phyloP scores from a whole-genome alignment of 2,329 filamentous ascomycete species.

The Fusarium sp. region DNA sequence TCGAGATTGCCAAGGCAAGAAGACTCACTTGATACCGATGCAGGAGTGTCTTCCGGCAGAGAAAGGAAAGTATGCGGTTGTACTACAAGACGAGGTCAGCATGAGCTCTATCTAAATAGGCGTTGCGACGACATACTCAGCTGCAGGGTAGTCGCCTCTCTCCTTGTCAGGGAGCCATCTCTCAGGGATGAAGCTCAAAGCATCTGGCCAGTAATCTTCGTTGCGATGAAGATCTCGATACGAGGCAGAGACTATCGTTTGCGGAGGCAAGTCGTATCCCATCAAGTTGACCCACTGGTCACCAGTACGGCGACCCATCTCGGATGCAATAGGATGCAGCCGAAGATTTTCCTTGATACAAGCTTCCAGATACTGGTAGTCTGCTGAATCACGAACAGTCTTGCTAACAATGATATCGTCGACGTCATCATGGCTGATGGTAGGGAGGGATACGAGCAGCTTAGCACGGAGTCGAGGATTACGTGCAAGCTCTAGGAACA shows the following conservation, averaged over 20 bases:
- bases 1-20: too few relatives aligned
- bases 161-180: background rate
- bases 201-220: background rate
- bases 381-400: background rate
- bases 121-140: background rate
- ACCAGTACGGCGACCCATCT: background rate
- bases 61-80: background rate
- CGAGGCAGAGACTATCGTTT: background rate
- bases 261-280: background rate
- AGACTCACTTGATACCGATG: background rate
- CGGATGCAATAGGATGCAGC: background rate
- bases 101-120: accelerated
- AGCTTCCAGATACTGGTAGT: background rate
- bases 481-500: background rate
- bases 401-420: background rate
- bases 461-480: background rate
- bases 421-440: background rate
- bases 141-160: background rate
- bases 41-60: background rate
- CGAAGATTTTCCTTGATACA: background rate
- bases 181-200: background rate
- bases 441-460: background rate
- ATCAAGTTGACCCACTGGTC: background rate
- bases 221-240: background rate
- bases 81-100: background rate